A percentile compares a stretch with the other conserved stretches of the same genome.
Evolutionary conservation across 2,329 filamentous ascomycete species (phyloP).

Genomic region (Nannizzia gypsea): DNA sequence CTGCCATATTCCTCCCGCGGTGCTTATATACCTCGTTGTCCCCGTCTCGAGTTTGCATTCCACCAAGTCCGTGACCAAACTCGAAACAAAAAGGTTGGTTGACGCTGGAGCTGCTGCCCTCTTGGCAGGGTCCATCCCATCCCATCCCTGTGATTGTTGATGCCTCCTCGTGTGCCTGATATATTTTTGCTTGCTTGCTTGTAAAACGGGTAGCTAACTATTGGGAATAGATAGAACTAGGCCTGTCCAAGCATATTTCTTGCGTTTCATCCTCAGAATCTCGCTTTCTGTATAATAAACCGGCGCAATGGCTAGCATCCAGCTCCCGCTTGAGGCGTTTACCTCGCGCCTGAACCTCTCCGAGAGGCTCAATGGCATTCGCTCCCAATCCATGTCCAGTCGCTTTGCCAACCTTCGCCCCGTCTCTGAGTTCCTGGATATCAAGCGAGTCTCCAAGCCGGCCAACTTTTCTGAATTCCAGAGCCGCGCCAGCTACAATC

Average conservation of each 20-base stretch:
- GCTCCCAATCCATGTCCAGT: slow-evolving; percentile 62
- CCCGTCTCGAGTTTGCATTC: not conserved
- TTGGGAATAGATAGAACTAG: not conserved
- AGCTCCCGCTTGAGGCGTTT: slow-evolving; percentile 82
- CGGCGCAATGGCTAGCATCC: slow-evolving; percentile 65
- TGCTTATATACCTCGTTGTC: not conserved
- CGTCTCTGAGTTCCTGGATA: slow-evolving; percentile 83
- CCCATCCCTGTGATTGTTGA: not conserved
- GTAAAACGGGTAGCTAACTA: not conserved
- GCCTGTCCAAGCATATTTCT: not conserved
- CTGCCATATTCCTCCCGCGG: not conserved
- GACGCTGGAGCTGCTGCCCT: not conserved
- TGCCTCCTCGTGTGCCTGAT: not conserved
- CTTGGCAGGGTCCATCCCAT: not conserved
- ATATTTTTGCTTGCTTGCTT: not conserved
- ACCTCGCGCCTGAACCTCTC: slow-evolving; percentile 79
- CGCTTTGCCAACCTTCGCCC: slow-evolving; percentile 90
- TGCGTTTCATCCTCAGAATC: not conserved
- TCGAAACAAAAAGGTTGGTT: not conserved
- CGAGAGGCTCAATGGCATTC: slow-evolving; percentile 74
- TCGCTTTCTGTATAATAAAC: not conserved
- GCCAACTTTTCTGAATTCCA: slow-evolving; percentile 82
- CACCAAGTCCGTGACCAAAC: not conserved
- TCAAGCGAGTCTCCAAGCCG: slow-evolving; percentile 93
- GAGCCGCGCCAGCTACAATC: slow-evolving; percentile 90